phyloP scores from a whole-genome alignment of 2,329 filamentous ascomycete species.

The Cyphellophora europaea region DNA sequence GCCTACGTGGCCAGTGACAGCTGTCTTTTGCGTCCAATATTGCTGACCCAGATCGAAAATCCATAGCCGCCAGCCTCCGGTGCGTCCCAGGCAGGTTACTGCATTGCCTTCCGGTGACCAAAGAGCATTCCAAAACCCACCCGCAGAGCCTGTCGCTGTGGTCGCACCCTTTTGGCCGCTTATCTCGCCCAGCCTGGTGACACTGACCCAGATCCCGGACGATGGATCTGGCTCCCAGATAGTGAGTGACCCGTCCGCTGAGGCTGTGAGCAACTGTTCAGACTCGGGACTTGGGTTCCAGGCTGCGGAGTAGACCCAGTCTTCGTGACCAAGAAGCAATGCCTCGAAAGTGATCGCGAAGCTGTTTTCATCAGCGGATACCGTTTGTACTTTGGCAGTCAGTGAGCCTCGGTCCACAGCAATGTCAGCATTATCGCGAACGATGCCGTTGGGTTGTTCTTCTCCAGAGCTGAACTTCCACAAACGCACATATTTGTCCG shows the following conservation, averaged over 20 bases:
- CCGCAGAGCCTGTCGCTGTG: conserved; percentile 88
- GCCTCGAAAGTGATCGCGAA: conserved; percentile 90
- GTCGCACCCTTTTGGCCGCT: conserved; percentile 92
- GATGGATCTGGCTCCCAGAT: conserved; percentile 80
- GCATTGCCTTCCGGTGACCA: conserved; percentile 73
- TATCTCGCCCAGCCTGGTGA: conserved; percentile 80
- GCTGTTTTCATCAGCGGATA: conserved; percentile 52
- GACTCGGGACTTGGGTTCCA: conserved; percentile 55
- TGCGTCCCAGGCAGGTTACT: conserved; percentile 68
- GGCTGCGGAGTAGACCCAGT: conserved; percentile 88
- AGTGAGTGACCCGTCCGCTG: conserved; percentile 87
- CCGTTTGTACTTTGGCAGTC: conserved; percentile 79
- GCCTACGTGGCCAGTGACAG: conserved; percentile 73
- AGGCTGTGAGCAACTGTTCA: conserved; percentile 73
- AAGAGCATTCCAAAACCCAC: conserved; percentile 91
- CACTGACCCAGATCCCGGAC: conserved; percentile 87
- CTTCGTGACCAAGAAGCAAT: conserved; percentile 85
- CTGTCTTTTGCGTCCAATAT: conserved; percentile 67
- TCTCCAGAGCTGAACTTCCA: conserved; percentile 75
- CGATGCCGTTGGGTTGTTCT: conserved; percentile 38
- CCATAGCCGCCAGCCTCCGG: conserved; percentile 91
- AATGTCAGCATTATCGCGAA: conserved; percentile 44
- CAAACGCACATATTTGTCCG: conserved; percentile 92
- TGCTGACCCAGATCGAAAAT: conserved; percentile 50
- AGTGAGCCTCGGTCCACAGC: conserved; percentile 52